These are phyloP conservation scores for Aspergillus uvarum DNA, from an alignment of 2,329 filamentous ascomycete species.

Conservation along the genomic window DNA sequence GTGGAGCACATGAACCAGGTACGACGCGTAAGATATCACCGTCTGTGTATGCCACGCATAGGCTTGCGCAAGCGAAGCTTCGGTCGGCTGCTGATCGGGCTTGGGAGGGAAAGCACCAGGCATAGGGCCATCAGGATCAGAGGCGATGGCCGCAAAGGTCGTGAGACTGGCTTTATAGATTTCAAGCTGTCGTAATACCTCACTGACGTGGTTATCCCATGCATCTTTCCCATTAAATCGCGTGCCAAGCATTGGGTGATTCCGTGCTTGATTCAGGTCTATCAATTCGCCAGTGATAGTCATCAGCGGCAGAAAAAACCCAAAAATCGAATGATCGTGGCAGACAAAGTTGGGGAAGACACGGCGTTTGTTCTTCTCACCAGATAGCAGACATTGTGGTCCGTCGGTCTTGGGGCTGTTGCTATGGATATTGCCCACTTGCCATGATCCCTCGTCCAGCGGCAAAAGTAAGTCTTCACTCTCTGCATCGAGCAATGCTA, in stretches of 20 bases:
- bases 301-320: slow-evolving; percentile 92
- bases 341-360: slow-evolving; percentile 81
- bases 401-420: slow-evolving; percentile 46
- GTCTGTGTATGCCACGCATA: slow-evolving; percentile 69
- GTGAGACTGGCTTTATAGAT: slow-evolving; percentile 75
- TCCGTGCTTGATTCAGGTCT: slow-evolving; percentile 83
- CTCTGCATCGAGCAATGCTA: slow-evolving; percentile 84
- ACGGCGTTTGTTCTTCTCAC: slow-evolving; percentile 48
- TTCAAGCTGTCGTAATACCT: slow-evolving; percentile 78
- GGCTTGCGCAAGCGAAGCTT: slow-evolving; percentile 31
- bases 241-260: slow-evolving; percentile 80
- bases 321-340: slow-evolving; percentile 83
- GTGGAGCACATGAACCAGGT: slow-evolving; percentile 90
- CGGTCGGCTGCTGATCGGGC: slow-evolving; percentile 58
- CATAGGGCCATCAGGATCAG: slow-evolving; percentile 27
- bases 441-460: slow-evolving; percentile 84
- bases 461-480: slow-evolving; percentile 80
- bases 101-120: slow-evolving; percentile 59
- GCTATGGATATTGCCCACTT: slow-evolving; percentile 73
- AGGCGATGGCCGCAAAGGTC: slow-evolving; percentile 30
- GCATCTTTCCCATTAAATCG: slow-evolving; percentile 70
- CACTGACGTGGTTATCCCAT: slow-evolving; percentile 75
- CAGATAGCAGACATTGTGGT: slow-evolving; percentile 35
- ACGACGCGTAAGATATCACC: slow-evolving; percentile 82
- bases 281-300: slow-evolving; percentile 89